Base-by-base conservation (phyloP, 108 stramenopile species). In the Nitzschia putrida region DNA sequence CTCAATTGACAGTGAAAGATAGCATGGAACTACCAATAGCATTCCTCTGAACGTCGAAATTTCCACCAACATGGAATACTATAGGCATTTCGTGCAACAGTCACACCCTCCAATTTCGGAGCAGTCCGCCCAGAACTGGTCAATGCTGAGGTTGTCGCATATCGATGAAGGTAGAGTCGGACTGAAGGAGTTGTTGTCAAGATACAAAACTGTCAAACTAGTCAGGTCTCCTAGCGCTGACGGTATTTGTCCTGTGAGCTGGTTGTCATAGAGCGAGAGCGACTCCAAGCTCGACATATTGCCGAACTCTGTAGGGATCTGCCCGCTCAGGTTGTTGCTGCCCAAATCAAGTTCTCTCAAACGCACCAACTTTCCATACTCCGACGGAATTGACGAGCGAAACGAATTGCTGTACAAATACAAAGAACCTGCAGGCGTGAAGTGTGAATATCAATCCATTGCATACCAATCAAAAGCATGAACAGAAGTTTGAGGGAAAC, bases 171-270 rank as follows among this genome's bases (percentile, higher is more conserved):
- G 67, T n/a, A 56, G 42, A 7, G 23, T 20, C 1, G 67, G 42
- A n/a, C 40, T 29, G 16, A 68, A 53, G 3, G 16, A n/a, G 23
- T 51, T 68, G 23, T 4, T 6, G 13, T 68, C 67, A 13, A 68
- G n/a, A 21, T 43, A 68, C 41, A 68, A 13, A 18, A 43, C 21
- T 52, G 25, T 57, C 24, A 89, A 64, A 14, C 37, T 26, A 1
- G 52, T 24, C 14, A 89, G 58, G 0, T 61, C 10, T 13, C 81
- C 80, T 37, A 89, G 26, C 41, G 75, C 54, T 3, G 68, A 38
- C 8, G 91, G 91, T 44, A 93, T 69, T 10, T 65, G 80, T 12
- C 67, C 67, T 0, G 53, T 43, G 20, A 68, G 21, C 13, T 43
- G 10, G 42, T 68, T 68, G 20, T 41, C 41, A 43, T 68, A 56